Conservation (phyloP, 306 rosid genomes). For the Castanospermum australe region DNA sequence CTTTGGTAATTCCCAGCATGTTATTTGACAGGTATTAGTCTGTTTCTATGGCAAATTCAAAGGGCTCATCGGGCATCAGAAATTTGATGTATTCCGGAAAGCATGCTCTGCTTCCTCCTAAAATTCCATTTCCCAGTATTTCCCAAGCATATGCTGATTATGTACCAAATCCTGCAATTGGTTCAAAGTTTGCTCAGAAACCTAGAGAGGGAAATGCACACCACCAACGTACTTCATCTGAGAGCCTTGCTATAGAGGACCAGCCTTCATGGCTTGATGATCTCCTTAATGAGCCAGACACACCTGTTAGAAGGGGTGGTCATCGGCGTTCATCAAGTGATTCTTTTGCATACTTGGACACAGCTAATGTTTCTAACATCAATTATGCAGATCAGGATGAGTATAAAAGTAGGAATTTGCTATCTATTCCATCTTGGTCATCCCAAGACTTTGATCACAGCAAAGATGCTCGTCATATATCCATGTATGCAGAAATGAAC, state of each 20-base stretch:
- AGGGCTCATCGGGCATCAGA: constrained; percentile 62
- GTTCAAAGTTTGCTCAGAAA: constrained; percentile 58
- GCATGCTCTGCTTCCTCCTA: constrained; percentile 80
- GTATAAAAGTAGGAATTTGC: constrained; percentile 36
- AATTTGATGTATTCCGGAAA: constrained; percentile 64
- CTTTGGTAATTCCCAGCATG: background rate
- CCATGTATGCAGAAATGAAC: constrained; percentile 50
- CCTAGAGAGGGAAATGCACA: constrained; percentile 56
- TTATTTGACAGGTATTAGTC: constrained; percentile 35
- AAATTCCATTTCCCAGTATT: constrained; percentile 72
- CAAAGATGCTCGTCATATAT: constrained; percentile 53
- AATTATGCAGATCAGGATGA: constrained; percentile 53
- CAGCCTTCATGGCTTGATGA: constrained; percentile 91
- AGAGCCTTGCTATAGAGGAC: constrained; percentile 69
- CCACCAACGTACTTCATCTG: constrained; percentile 75
- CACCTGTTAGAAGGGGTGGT: constrained; percentile 74
- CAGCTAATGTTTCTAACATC: constrained; percentile 33
- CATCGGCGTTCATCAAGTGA: constrained; percentile 87
- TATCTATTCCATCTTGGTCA: constrained; percentile 59
- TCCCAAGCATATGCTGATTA: constrained; percentile 65
- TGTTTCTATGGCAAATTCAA: constrained; percentile 61
- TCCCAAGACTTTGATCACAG: constrained; percentile 59
- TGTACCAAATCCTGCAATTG: constrained; percentile 45
- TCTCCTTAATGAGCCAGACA: constrained; percentile 80
- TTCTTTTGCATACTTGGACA: constrained; percentile 61